phyloP scores from a whole-genome alignment of 495 filamentous ascomycete species.

The Penicillium canescens region DNA sequence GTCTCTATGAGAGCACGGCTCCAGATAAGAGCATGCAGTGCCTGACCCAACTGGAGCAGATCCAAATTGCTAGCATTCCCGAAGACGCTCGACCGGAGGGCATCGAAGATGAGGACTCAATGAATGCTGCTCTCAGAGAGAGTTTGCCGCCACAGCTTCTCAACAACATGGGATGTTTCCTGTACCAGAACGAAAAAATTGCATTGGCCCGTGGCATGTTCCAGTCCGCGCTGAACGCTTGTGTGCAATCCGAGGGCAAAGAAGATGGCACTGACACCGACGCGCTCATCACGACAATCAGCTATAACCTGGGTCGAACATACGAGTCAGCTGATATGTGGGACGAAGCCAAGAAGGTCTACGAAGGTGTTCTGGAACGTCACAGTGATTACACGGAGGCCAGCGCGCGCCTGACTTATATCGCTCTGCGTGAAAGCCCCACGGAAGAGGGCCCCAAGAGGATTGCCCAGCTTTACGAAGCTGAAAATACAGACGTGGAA shows the following conservation, averaged over 20 bases:
- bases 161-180: constrained; percentile 96
- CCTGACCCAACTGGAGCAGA: constrained; percentile 82
- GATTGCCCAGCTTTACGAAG: constrained; percentile 77
- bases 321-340: constrained; percentile 82
- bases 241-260: constrained; percentile 68
- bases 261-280: constrained; percentile 70
- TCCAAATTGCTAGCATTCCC: constrained; percentile 74
- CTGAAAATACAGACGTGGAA: constrained; percentile 78
- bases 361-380: constrained; percentile 76
- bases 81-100: constrained; percentile 66
- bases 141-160: constrained; percentile 84
- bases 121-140: constrained; percentile 63
- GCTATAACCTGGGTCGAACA: constrained; percentile 94
- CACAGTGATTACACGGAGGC: constrained; percentile 93
- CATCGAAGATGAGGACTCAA: constrained; percentile 61
- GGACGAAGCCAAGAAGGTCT: constrained; percentile 83
- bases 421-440: constrained; percentile 79
- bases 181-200: constrained; percentile 83
- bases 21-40: constrained; percentile 92
- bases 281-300: constrained; percentile 88
- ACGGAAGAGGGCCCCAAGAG: constrained; percentile 82
- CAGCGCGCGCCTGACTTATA: constrained; percentile 81
- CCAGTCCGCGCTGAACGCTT: constrained; percentile 83
- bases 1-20: constrained; percentile 81
- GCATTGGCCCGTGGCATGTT: constrained; percentile 81